Evolutionary conservation across 2,329 filamentous ascomycete species (phyloP).

Genomic region (Aspergillus proliferans): DNA sequence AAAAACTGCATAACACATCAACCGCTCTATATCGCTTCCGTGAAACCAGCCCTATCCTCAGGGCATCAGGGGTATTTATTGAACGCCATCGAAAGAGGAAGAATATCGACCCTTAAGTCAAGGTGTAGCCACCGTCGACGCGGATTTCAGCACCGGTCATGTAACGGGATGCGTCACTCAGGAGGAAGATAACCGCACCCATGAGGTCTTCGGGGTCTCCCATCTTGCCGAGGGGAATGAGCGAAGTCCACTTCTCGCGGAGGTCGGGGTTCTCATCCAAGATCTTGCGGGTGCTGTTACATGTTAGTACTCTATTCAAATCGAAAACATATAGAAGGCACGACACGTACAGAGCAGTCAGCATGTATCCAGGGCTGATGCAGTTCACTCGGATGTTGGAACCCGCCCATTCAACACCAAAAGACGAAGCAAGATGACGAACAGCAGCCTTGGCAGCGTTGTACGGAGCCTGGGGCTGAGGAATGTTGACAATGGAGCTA

Average conservation of each 20-base stretch:
- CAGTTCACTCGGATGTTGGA: conserved; percentile 88
- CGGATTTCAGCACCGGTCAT: conserved; percentile 70
- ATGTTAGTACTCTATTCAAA: not conserved
- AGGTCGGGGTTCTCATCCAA: conserved; percentile 88
- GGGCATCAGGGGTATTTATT: not conserved
- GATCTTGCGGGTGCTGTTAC: conserved; percentile 76
- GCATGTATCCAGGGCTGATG: conserved; percentile 93
- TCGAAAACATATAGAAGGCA: not conserved
- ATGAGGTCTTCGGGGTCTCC: conserved; percentile 85
- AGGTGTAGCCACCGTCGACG: conserved; percentile 84
- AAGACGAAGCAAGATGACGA: conserved; percentile 74
- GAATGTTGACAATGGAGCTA: conserved; percentile 87
- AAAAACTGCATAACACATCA: not conserved
- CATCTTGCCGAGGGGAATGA: conserved; percentile 93
- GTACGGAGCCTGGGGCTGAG: conserved; percentile 88
- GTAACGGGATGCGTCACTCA: conserved; percentile 71
- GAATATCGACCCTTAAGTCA: conserved; percentile 49
- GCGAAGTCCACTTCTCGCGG: conserved; percentile 80
- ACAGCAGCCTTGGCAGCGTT: conserved; percentile 91
- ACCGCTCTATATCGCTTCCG: not conserved
- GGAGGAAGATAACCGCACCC: conserved; percentile 82
- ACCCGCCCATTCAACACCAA: conserved; percentile 91
- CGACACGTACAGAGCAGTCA: conserved; percentile 72
- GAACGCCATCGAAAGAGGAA: not conserved
- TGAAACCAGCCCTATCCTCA: not conserved